These are phyloP conservation scores for Botrytis deweyae DNA, from an alignment of 2,329 filamentous ascomycete species.

Conservation along the genomic window DNA sequence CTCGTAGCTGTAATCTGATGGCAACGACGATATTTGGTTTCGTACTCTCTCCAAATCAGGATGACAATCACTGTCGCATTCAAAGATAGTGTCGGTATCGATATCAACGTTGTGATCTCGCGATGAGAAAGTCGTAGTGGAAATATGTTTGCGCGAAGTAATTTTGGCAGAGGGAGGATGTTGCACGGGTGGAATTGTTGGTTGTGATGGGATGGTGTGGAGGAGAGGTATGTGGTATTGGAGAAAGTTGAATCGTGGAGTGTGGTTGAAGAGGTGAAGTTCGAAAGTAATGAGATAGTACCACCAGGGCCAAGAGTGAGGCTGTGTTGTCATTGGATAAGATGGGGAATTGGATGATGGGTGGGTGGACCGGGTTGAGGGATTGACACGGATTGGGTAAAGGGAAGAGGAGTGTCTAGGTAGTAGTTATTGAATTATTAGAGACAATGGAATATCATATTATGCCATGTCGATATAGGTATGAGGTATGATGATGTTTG, in stretches of 20 bases:
- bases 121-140: background rate
- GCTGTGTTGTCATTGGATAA: constrained; percentile 4
- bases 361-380: background rate
- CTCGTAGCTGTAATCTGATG: background rate
- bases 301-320: constrained; percentile 10
- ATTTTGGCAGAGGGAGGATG: background rate
- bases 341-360: background rate
- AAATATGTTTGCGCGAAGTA: background rate
- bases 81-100: background rate
- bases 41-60: background rate
- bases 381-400: background rate
- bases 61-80: background rate
- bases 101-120: background rate
- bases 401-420: background rate
- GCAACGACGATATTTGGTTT: background rate
- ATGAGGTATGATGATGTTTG: background rate
- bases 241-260: background rate
- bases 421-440: background rate
- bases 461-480: background rate
- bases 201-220: background rate
- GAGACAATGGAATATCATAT: background rate
- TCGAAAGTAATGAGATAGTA: background rate
- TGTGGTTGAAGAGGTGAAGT: background rate
- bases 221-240: background rate
- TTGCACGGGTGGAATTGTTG: background rate